Evolutionary conservation across 2,329 filamentous ascomycete genomes (phyloP).

Genomic region (Stachybotrys echinatus): DNA sequence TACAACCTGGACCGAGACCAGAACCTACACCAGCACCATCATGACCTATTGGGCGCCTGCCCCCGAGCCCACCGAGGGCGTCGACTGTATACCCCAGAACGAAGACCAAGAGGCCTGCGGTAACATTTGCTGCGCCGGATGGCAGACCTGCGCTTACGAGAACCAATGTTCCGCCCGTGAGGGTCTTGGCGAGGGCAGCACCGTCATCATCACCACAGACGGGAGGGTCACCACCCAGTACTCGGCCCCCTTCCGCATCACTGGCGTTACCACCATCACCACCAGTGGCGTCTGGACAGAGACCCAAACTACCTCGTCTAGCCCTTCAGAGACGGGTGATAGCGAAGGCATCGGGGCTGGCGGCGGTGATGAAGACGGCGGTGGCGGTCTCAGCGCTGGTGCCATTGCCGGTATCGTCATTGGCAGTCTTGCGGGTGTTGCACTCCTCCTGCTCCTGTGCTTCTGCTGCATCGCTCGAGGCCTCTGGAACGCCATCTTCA

Average conservation of each 20-base stretch:
- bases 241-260: slow-evolving; percentile 46
- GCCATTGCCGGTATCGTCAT: slow-evolving; percentile 80
- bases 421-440: slow-evolving; percentile 62
- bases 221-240: slow-evolving; percentile 50
- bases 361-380: slow-evolving; percentile 28
- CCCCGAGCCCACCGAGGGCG: slow-evolving; percentile 36
- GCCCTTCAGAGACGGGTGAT: slow-evolving; percentile 32
- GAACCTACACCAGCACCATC: slow-evolving; percentile 54
- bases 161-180: slow-evolving; percentile 55
- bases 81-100: slow-evolving; percentile 44
- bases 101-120: slow-evolving; percentile 59
- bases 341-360: slow-evolving; percentile 31
- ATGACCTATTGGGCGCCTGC: slow-evolving; percentile 43
- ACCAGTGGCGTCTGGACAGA: slow-evolving; percentile 45
- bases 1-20: slow-evolving; percentile 57
- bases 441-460: slow-evolving; percentile 64
- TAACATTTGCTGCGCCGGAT: slow-evolving; percentile 62
- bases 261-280: slow-evolving; percentile 48
- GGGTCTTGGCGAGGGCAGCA: slow-evolving; percentile 36
- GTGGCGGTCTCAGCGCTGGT: slow-evolving; percentile 55
- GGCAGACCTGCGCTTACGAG: slow-evolving; percentile 59
- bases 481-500: slow-evolving; percentile 59
- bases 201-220: slow-evolving; percentile 38
- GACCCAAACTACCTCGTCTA: slow-evolving; percentile 45
- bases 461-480: slow-evolving; percentile 67